Evolutionary conservation across 2,329 filamentous ascomycete genomes (phyloP).

Genomic region (Penicillium corylophilum): DNA sequence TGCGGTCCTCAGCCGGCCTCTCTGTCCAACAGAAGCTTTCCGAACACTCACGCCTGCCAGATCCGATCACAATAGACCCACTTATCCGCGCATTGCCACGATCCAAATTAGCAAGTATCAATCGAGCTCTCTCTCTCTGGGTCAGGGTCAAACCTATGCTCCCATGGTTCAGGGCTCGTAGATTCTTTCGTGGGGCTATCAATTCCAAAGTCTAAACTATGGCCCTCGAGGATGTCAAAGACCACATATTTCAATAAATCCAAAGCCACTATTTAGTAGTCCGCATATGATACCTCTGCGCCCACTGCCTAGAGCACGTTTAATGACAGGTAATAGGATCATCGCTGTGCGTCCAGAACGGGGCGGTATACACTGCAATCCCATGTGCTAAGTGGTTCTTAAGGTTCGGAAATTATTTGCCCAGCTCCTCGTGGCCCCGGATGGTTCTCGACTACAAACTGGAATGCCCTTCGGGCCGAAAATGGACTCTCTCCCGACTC

Average conservation of each 20-base stretch:
- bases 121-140: not conserved
- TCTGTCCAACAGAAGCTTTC: not conserved
- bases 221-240: not conserved
- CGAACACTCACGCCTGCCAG: not conserved
- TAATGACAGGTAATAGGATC: not conserved
- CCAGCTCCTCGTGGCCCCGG: not conserved
- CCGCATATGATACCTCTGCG: not conserved
- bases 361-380: not conserved
- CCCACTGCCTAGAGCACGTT: not conserved
- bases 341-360: not conserved
- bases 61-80: slow-evolving; percentile 2
- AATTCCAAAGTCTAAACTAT: not conserved
- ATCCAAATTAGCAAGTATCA: not conserved
- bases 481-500: not conserved
- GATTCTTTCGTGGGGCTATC: not conserved
- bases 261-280: not conserved
- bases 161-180: not conserved
- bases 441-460: not conserved
- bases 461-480: not conserved
- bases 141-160: not conserved
- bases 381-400: not conserved
- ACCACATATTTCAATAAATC: not conserved
- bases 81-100: not conserved
- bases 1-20: not conserved
- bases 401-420: too few relatives aligned